These are phyloP conservation scores for Globisporangium perplexum DNA, from an alignment of 352 stramenopile genomes.

Conservation along the genomic window DNA sequence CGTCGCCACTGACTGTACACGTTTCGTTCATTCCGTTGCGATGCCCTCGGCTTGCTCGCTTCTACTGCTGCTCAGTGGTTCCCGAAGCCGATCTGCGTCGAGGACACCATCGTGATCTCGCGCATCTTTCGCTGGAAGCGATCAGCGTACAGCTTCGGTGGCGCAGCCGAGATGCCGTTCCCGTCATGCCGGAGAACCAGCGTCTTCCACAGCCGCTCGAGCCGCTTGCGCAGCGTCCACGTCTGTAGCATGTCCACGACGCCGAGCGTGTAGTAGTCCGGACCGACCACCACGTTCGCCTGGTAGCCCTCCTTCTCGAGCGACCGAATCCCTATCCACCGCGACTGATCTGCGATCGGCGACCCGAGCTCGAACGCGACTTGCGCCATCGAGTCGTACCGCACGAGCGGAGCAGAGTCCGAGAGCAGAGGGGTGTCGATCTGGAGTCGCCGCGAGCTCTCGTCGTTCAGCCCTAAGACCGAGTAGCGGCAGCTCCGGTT, in stretches of 20 bases:
- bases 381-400: constrained; percentile 52
- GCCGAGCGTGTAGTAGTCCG: constrained; percentile 85
- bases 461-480: constrained; percentile 45
- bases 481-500: constrained; percentile 71
- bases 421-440: constrained; percentile 42
- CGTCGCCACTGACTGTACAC: constrained; percentile 8
- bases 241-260: constrained; percentile 90
- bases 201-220: constrained; percentile 85
- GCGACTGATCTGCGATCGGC: constrained; percentile 13
- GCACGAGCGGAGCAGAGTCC: constrained; percentile 8
- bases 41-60: constrained; percentile 25
- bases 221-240: constrained; percentile 78
- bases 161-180: constrained; percentile 74
- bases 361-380: constrained; percentile 23
- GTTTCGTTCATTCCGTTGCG: constrained; percentile 10
- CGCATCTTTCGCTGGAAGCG: constrained; percentile 84
- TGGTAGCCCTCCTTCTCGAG: constrained; percentile 66
- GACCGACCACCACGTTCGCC: constrained; percentile 67
- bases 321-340: constrained; percentile 57
- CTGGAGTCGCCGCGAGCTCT: constrained; percentile 21
- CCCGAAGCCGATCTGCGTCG: constrained; percentile 43
- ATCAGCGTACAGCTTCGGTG: constrained; percentile 62
- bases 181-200: constrained; percentile 58
- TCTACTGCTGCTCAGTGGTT: constrained; percentile 12
- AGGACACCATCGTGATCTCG: constrained; percentile 80